Conservation (phyloP, 257 asterid species). For the Fraxinus excelsior region DNA sequence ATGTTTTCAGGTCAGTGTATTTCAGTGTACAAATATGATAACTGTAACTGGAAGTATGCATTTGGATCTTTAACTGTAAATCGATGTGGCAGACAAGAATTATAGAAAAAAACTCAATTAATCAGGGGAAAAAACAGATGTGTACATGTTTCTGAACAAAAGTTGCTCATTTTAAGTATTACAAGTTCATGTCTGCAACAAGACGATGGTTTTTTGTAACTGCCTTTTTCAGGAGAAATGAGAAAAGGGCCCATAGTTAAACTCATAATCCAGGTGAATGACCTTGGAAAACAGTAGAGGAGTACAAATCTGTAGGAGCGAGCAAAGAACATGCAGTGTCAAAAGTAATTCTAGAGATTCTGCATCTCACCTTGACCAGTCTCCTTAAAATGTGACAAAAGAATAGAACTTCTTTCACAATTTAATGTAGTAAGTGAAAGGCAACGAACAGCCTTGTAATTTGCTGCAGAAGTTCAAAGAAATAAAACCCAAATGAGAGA, state of each 20-base stretch:
- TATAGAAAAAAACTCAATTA: not conserved
- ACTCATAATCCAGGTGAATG: slow-evolving; percentile 2
- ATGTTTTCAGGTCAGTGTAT: slow-evolving; percentile 22
- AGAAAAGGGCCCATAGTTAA: not conserved
- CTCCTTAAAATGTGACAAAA: slow-evolving; percentile 66
- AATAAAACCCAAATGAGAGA: slow-evolving; percentile 18
- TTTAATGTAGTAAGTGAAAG: slow-evolving; percentile 76
- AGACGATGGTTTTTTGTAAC: too few species aligned
- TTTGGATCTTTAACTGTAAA: not conserved
- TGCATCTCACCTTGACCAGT: slow-evolving; percentile 69
- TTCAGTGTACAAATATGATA: not conserved
- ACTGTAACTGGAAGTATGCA: slow-evolving; percentile 4
- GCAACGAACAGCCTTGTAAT: slow-evolving; percentile 89
- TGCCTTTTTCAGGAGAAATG: too few species aligned
- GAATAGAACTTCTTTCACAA: slow-evolving; percentile 79
- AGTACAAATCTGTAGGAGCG: slow-evolving; percentile 6
- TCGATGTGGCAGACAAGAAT: not conserved
- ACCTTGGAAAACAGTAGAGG: not conserved
- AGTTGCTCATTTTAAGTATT: not conserved
- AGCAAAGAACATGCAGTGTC: not conserved
- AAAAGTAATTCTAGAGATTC: slow-evolving; percentile 13
- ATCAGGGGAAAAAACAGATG: not conserved
- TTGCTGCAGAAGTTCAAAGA: slow-evolving; percentile 53
- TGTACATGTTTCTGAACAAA: not conserved
- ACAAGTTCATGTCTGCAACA: not conserved